Percentiles rank a stretch among this genome's conserved stretches.
These are phyloP conservation scores for Epichloe festucae DNA, from an alignment of 2,329 filamentous ascomycete genomes.

Conservation along the genomic window DNA sequence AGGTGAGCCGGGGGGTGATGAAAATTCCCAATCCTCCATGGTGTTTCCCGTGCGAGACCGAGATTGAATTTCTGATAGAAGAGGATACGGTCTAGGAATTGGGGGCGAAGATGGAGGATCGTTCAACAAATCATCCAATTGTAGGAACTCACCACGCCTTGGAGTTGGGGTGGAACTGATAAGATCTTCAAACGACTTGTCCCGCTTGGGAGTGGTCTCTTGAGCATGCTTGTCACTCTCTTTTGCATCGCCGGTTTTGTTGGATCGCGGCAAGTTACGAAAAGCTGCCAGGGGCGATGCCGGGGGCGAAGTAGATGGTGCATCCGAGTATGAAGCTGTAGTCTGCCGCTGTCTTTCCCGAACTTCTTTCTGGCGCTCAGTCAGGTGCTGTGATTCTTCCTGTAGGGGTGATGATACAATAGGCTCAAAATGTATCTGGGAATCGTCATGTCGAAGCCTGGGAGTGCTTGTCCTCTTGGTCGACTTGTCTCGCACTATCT, in stretches of 20 bases:
- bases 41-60: slow-evolving; percentile 25
- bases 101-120: slow-evolving; percentile 48
- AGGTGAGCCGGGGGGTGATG: slow-evolving; percentile 44
- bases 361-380: slow-evolving; percentile 68
- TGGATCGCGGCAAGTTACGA: slow-evolving; percentile 9
- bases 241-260: slow-evolving; percentile 5
- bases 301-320: slow-evolving; percentile 38
- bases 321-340: slow-evolving; percentile 53
- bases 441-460: slow-evolving; percentile 63
- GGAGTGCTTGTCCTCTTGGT: slow-evolving; percentile 26
- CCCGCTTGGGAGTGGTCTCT: slow-evolving; percentile 32
- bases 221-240: slow-evolving; percentile 15
- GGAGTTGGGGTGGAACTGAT: slow-evolving; percentile 49
- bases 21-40: slow-evolving; percentile 38
- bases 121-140: slow-evolving; percentile 35
- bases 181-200: slow-evolving; percentile 34
- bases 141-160: slow-evolving; percentile 37
- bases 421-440: slow-evolving; percentile 63
- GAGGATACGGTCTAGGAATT: slow-evolving; percentile 37
- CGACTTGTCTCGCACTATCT: slow-evolving; percentile 11
- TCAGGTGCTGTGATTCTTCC: slow-evolving; percentile 59
- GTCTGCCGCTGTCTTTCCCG: slow-evolving; percentile 58
- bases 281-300: slow-evolving; percentile 13
- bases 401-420: slow-evolving; percentile 43
- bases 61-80: slow-evolving; percentile 38